Evolutionary conservation across 768 basidiomycete genomes (phyloP), one percentile per base, ranked within the genome.

Genomic region (Suillus spraguei): DNA sequence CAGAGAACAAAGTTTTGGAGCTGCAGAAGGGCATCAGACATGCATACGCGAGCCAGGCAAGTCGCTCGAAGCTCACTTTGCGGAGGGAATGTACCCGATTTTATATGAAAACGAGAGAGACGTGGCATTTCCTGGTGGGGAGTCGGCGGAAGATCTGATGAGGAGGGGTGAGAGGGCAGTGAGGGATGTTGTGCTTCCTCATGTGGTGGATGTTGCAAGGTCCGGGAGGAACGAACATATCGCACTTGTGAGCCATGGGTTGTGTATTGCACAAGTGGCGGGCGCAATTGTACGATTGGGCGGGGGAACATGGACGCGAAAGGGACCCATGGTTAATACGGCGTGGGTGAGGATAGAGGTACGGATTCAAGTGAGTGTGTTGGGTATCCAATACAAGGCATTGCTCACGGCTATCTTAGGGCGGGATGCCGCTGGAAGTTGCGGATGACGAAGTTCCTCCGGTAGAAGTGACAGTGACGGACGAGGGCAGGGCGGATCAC

Each of bases 181-280:
- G 38, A 72, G 82, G 9, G 78, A 85, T 7, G 38, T 58, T 10
- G 69, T 92, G 7, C 68, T 89, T 68, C 84, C 87, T 3, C 81
- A 88, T 66, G 74, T 92, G n/a, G 64, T 74, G 72, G 69, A 79
- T n/a, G 80, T 79, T 1, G 76, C 77, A 24, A 76, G 77, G 62
- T 72, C 76, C 22, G 76, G 78, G 44, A 73, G 62, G 62, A 68
- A 76, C 46, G 77, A 78, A 39, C 88, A 87, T 65, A 71, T 92
- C 33, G 90, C 85, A 1, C 68, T 93, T 41, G 86, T 92, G 53
- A 91, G 91, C 73, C 92, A 94, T 72, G 90, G 92, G 0, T 68
- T 91, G 28, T 87, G 87, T 72, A 88, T 93, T 53, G 77, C 75
- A 33, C 86, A 89, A 73, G 72, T 89, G 17, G 70, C 90, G 5